Evolutionary conservation across 331 rosid genomes (phyloP).

Genomic region (Acacia concinna): DNA sequence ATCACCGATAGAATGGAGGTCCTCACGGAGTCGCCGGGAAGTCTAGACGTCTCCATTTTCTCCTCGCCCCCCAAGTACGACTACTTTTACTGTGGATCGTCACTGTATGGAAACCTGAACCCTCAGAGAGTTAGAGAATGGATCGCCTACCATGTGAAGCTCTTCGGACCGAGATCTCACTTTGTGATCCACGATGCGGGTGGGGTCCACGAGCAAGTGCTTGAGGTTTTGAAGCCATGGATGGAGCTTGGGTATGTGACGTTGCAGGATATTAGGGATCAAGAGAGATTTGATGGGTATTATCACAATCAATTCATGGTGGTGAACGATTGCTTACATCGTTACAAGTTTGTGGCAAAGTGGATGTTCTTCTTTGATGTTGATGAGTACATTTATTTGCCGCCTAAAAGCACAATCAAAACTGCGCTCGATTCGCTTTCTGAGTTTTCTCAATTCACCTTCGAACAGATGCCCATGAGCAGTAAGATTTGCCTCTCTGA

Average conservation of each 20-base stretch:
- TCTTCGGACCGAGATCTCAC: constrained; percentile 80
- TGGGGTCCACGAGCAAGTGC: constrained; percentile 77
- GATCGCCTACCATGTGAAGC: constrained; percentile 82
- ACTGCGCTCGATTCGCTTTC: constrained; percentile 74
- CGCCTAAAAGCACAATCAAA: constrained; percentile 68
- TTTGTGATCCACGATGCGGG: constrained; percentile 92
- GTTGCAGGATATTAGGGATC: constrained; percentile 77
- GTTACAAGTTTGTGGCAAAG: constrained; percentile 79
- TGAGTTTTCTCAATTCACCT: constrained; percentile 73
- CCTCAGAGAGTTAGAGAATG: constrained; percentile 85
- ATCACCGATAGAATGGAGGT: constrained; percentile 59
- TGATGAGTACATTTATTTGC: constrained; percentile 80
- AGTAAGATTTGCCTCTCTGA: constrained; percentile 57
- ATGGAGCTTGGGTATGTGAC: constrained; percentile 88
- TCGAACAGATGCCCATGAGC: constrained; percentile 96
- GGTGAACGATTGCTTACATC: constrained; percentile 86
- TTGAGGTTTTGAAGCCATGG: constrained; percentile 85
- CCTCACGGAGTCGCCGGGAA: constrained; percentile 49
- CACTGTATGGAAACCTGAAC: constrained; percentile 70
- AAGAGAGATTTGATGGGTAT: constrained; percentile 93
- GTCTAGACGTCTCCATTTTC: constrained; percentile 40
- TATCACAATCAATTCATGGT: constrained; percentile 98
- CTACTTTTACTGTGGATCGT: constrained; percentile 82
- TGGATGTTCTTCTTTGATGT: constrained; percentile 99
- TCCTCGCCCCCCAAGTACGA: constrained; percentile 70